Conservation (phyloP, 1,139 yeast species). For the Blastobotrys illinoisensis region DNA sequence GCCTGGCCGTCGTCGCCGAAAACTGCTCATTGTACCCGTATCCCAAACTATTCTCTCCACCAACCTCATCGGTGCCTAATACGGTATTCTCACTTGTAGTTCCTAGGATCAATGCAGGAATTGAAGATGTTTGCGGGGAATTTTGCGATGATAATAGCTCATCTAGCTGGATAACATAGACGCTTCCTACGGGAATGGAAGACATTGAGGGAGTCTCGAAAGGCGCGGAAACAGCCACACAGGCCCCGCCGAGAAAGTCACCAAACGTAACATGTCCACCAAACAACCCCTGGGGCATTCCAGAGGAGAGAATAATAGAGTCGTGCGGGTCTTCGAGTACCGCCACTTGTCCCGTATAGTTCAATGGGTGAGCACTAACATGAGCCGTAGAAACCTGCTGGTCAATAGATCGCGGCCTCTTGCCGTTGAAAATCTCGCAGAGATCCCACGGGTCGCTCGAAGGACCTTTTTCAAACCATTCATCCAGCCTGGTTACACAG, state of each 20-base stretch:
- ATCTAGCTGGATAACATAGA: constrained; percentile 16
- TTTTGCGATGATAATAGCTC: not conserved
- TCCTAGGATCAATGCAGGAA: no score
- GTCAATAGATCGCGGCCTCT: not conserved
- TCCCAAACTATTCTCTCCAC: no score
- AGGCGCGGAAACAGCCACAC: constrained; percentile 48
- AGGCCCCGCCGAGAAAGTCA: constrained; percentile 31
- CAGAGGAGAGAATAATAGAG: constrained; percentile 22
- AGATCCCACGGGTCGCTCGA: constrained; percentile 38
- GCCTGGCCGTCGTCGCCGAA: constrained; percentile 26
- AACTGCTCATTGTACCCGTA: constrained; percentile 23
- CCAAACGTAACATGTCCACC: constrained; percentile 42
- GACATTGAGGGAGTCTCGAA: constrained; percentile 30
- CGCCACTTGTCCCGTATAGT: not conserved
- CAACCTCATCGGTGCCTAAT: no score
- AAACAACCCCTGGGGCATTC: constrained; percentile 29
- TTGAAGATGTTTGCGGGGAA: not conserved
- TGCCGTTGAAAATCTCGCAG: constrained; percentile 38
- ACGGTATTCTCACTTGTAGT: no score
- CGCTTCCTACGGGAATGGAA: constrained; percentile 20
- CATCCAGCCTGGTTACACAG: constrained; percentile 36
- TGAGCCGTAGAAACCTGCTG: not conserved
- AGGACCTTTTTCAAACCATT: constrained; percentile 38
- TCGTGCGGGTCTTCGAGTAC: not conserved
- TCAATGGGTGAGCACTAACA: no score